phyloP scores from a whole-genome alignment of 73 alveolate species.

The Effrenium voratum region DNA sequence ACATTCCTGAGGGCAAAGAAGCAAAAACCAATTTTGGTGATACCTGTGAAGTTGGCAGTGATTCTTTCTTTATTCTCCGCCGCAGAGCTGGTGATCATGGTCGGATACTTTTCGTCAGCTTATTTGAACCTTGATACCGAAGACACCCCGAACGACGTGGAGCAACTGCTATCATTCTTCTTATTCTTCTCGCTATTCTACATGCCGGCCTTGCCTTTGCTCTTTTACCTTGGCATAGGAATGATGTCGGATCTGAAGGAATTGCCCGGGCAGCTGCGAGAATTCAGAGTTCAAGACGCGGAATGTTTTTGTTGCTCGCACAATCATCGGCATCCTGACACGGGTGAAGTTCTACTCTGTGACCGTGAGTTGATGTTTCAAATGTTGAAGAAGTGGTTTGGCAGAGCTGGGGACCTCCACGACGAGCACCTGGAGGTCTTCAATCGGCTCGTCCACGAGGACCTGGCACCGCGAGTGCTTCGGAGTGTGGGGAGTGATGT shows the following conservation, averaged over 20 bases:
- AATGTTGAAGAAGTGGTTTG: conserved; percentile 46
- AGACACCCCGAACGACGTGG: background rate
- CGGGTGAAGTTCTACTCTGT: background rate
- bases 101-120: background rate
- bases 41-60: conserved; percentile 73
- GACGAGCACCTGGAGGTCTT: conserved; percentile 35
- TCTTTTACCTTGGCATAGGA: conserved; percentile 17
- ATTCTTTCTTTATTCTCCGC: background rate
- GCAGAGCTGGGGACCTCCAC: background rate
- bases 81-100: conserved; percentile 38
- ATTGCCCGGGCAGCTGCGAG: conserved; percentile 23
- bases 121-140: background rate
- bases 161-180: background rate
- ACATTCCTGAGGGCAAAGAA: conserved; percentile 27
- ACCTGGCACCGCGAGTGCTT: conserved; percentile 30
- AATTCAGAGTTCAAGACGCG: conserved; percentile 52
- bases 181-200: conserved; percentile 9
- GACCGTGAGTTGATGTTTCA: conserved; percentile 56
- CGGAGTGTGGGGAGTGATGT: conserved; percentile 27
- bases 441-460: conserved; percentile 22
- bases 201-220: background rate
- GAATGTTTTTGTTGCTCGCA: conserved; percentile 28
- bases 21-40: conserved; percentile 46
- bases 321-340: conserved; percentile 48
- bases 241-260: conserved; percentile 39